phyloP scores from a whole-genome alignment of 1,139 yeast genomes.

The Pichia cactophila region DNA sequence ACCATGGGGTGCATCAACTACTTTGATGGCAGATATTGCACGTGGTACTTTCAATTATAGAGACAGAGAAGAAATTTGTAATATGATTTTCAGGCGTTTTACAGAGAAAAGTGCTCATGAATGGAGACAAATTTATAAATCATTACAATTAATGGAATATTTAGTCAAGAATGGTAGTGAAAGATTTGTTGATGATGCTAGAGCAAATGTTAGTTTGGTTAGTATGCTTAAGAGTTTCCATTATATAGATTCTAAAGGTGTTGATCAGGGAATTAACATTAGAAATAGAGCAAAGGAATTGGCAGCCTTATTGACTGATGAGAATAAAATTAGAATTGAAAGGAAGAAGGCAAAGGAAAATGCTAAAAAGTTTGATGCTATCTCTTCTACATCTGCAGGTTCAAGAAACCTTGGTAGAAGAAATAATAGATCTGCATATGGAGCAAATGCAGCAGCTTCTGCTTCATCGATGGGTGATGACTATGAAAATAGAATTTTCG shows the following conservation, averaged over 20 bases:
- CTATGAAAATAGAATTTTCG: conserved; percentile 52
- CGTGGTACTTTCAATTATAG: conserved; percentile 87
- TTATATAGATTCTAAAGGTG: conserved; percentile 86
- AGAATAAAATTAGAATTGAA: conserved; percentile 67
- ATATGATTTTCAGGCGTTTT: conserved; percentile 21
- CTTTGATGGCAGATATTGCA: conserved; percentile 90
- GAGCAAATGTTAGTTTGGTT: conserved; percentile 74
- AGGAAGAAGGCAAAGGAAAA: conserved; percentile 84
- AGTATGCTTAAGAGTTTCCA: conserved; percentile 91
- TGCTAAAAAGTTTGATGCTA: conserved; percentile 52
- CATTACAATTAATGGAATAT: conserved; percentile 85
- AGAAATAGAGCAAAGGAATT: conserved; percentile 83
- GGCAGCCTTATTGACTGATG: conserved; percentile 66
- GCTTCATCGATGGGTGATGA: conserved; percentile 27
- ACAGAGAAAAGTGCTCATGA: conserved; percentile 74
- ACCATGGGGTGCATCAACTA: conserved; percentile 98
- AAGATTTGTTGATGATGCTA: conserved; percentile 88
- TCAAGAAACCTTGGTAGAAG: conserved; percentile 49
- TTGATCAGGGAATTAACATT: conserved; percentile 95
- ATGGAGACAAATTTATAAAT: conserved; percentile 97
- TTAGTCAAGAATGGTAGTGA: conserved; percentile 89
- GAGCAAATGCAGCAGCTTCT: conserved; percentile 27
- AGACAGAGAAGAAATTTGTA: conserved; percentile 63
- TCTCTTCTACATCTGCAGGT: conserved; percentile 17
- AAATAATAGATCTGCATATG: conserved; percentile 32